Conservation (phyloP, 2,329 filamentous ascomycete species). For the Penicillium occitanis region DNA sequence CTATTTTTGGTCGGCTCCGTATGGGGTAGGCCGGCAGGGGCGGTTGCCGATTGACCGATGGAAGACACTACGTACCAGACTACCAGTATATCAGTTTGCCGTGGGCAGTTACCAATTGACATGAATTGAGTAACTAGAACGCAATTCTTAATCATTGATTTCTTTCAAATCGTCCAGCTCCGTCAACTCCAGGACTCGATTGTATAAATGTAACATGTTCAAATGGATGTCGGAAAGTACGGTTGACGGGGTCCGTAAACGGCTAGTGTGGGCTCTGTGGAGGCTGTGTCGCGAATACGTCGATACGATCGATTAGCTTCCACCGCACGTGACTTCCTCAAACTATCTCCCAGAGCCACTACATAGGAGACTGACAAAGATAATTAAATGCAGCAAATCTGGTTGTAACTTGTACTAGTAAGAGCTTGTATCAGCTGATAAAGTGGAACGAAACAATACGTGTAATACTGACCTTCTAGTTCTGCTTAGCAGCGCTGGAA, state of each 20-base stretch:
- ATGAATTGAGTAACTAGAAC: not conserved
- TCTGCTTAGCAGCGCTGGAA: not conserved
- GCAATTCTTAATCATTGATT: not conserved
- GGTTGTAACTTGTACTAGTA: not conserved
- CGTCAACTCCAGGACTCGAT: not conserved
- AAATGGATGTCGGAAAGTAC: not conserved
- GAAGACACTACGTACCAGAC: not conserved
- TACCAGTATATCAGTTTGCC: not conserved
- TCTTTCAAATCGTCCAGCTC: not conserved
- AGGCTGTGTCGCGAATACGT: not conserved
- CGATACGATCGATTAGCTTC: not conserved
- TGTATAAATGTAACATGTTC: not conserved
- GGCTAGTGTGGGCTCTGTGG: not conserved
- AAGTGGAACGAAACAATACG: not conserved
- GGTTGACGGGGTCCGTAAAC: not conserved
- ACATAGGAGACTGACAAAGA: not conserved
- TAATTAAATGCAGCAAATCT: not conserved
- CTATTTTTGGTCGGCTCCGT: not conserved
- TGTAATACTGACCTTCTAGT: not conserved
- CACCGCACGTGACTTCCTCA: not conserved
- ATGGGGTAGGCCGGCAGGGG: not conserved
- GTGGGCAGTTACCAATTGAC: not conserved
- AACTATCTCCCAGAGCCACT: not conserved
- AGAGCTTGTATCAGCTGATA: not conserved
- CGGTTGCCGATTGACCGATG: not conserved